A percentile compares a stretch with the other conserved stretches of the same genome.
phyloP scores from a whole-genome alignment of 805 yeast species.

The Wickerhamiella lipophila region DNA sequence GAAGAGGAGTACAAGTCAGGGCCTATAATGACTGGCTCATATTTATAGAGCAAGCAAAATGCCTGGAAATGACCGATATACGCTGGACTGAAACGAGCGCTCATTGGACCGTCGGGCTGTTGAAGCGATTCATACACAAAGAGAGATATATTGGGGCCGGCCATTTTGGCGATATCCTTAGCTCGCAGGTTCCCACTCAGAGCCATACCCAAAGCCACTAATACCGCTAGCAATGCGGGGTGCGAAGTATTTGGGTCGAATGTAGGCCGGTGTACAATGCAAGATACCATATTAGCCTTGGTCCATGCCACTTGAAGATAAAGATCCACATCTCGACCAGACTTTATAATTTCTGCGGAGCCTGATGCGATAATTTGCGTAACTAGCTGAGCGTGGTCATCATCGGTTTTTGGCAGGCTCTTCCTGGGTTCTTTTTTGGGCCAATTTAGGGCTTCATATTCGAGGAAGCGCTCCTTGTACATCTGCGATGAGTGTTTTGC shows the following conservation, averaged over 20 bases:
- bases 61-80: conserved; percentile 25
- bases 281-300: conserved; percentile 17
- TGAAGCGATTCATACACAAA: conserved; percentile 20
- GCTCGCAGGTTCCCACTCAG: conserved; percentile 15
- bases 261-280: conserved; percentile 24
- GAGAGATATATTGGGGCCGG: conserved; percentile 19
- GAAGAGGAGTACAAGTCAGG: conserved; percentile 14
- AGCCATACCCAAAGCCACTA: conserved; percentile 26
- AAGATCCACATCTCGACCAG: conserved; percentile 10
- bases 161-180: conserved; percentile 16
- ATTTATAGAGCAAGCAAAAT: conserved; percentile 22
- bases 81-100: conserved; percentile 13
- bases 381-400: conserved; percentile 12
- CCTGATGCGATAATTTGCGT: conserved; percentile 9
- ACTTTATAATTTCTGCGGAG: conserved; percentile 10
- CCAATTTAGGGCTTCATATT: conserved; percentile 7
- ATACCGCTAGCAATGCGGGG: conserved; percentile 22
- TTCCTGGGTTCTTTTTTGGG: conserved; percentile 5
- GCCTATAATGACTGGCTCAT: conserved; percentile 22
- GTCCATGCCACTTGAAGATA: conserved; percentile 22
- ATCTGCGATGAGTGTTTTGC: conserved; percentile 15
- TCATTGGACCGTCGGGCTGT: conserved; percentile 8
- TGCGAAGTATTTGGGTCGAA: conserved; percentile 22
- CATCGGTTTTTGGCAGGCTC: conserved; percentile 1
- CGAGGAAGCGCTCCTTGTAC: conserved; percentile 13